Base-by-base conservation (phyloP, 2,329 filamentous ascomycete species). In the Aspergillus oerlinghausenensis region DNA sequence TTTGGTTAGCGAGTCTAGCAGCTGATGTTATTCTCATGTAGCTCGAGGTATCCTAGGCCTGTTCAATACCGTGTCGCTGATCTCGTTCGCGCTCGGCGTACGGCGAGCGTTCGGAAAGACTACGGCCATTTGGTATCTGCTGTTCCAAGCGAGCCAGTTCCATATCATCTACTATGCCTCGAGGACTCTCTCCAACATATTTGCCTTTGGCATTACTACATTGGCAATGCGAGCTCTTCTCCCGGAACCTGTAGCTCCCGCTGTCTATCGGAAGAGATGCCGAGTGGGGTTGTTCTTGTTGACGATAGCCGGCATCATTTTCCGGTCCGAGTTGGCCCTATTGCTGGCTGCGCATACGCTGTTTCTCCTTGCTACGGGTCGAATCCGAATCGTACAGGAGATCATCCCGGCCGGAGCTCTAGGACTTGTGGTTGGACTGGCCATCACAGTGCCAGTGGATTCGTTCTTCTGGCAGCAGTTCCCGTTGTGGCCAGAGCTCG, bases 101-200 rank as follows among this genome's bases (percentile, higher is more conserved):
- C 80, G 80, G 32, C 81, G 75, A 45, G 84, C 86, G 3, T 93
- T 88, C 73, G 93, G 94, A 14, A 76, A 73, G 28, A 79, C 79
- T 4, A 84, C 87, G 3, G 88, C 85, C 4, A 80, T 86, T 55
- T 97, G 93, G 92, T 99, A 89, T 77, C 75, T 88, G 3, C 60
- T 90, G 42, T 80, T 97, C 54, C 88, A 92, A 68, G 84, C 84
- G 1, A 88, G 86, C 72, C 93, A 97, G 73, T 99, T 99, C 69
- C 94, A 99, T 75, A 77, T 96, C 59, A 82, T 94, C 60, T 99
- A 91, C 75, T 99, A 99, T 77, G 88, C 92, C 14, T 94, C 92
- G 17, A 83, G 94, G 59, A 94, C 92, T 2, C 77, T 99, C 62
- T 94, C 94, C 1, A 99, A 99, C 72, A 96, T 95, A 88, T 96